A percentile compares a stretch with the other conserved stretches of the same genome.
Evolutionary conservation across 164 flowering plant genomes (phyloP).

Genomic region (Malania oleifera): DNA sequence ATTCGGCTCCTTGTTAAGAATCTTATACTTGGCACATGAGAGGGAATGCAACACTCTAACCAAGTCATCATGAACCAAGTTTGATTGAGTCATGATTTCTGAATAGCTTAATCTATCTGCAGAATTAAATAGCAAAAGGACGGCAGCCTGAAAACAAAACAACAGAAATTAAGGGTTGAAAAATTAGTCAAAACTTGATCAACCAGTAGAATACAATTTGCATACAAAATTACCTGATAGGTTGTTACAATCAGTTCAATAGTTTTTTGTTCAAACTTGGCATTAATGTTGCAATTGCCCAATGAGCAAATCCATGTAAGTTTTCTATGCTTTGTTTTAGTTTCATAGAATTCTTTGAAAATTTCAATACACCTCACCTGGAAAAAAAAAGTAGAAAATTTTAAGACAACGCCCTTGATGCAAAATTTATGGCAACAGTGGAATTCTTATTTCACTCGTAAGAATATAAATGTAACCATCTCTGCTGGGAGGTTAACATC

Average conservation of each 20-base stretch:
- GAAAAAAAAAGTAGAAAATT: not conserved
- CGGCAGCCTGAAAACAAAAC: constrained; percentile 27
- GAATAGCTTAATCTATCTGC: constrained; percentile 29
- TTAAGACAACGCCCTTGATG: not conserved
- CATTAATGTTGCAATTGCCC: constrained; percentile 12
- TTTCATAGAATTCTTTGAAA: constrained; percentile 10
- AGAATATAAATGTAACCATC: not conserved
- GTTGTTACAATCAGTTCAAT: constrained; percentile 16
- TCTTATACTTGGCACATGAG: constrained; percentile 39
- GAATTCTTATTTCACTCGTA: not conserved
- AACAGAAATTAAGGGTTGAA: not conserved
- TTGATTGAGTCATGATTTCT: constrained; percentile 33
- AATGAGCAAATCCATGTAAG: constrained; percentile 7
- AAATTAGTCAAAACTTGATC: too few species aligned
- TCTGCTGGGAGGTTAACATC: constrained; percentile 8
- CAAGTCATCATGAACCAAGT: constrained; percentile 29
- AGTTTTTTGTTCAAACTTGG: constrained; percentile 25
- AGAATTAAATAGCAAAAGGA: constrained; percentile 33
- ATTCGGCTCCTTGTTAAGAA: constrained; percentile 29
- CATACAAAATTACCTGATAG: constrained; percentile 7
- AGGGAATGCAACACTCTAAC: constrained; percentile 30
- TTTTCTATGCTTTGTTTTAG: constrained; percentile 3
- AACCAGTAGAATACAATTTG: too few species aligned
- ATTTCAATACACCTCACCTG: constrained; percentile 28
- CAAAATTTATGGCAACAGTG: not conserved